Base-by-base conservation (phyloP, 306 rosid genomes). In the Castanopsis chinensis region DNA sequence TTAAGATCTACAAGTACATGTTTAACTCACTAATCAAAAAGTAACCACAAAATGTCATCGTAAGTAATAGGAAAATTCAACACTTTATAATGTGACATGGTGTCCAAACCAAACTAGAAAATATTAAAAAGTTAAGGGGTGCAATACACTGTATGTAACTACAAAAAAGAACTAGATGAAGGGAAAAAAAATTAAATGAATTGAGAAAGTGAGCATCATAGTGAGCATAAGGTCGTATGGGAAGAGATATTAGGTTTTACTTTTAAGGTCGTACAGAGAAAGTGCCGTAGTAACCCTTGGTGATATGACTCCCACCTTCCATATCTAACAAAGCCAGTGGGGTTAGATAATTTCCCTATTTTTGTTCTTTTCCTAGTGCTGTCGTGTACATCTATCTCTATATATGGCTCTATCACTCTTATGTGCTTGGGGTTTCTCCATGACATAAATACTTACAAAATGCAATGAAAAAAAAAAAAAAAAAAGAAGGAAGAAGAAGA, bases 271-370 rank as follows among this genome's bases (percentile, higher is more conserved):
- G 87, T 86, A 85, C 86, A 79, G 79, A 76, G 82, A 88, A 82
- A 79, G 92, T 88, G 92, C 79, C 67, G n/a, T 60, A 23, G 73
- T 69, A 84, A 78, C 72, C 85, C 80, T 75, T 64, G 69, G 43
- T 77, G 90, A 91, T 79, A 81, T 82, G 91, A 87, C 83, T 64
- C 54, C 88, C 89, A 87, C 85, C 84, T 71, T 76, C 25, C 74
- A 12, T 43, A 79, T 75, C 83, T 72, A 74, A 65, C 64, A 80
- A 79, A 82, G 58, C 75, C 75, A 75, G 78, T 74, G 80, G 67
- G 8, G 52, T 3, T 33, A 0, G 13, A 18, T 6, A 35, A 15
- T 35, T 32, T 33, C n/a, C 51, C 72, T 35, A 4, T 67, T 33
- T 33, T 67, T 67, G 28, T 67, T 35, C 27, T 33, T 8, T 32